Percentiles rank a stretch among this genome's conserved stretches.
Conservation (phyloP, 495 filamentous ascomycete genomes). For the Rhizodiscina lignyota region DNA sequence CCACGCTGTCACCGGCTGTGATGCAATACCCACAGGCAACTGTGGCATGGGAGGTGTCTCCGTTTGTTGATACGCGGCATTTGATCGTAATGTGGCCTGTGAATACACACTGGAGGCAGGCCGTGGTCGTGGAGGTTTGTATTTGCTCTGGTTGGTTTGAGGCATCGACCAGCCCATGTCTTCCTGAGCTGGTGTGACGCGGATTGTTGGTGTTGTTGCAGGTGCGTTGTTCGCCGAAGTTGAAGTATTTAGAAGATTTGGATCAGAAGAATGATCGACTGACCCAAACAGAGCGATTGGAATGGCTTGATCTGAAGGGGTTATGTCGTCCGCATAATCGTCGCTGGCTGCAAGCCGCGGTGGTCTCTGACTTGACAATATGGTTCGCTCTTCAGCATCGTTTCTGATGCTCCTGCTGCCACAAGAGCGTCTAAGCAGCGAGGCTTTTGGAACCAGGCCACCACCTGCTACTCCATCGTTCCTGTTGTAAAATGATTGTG, state of each 20-base stretch:
- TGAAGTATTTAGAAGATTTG: constrained; percentile 8
- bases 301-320: constrained; percentile 59
- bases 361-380: neutral
- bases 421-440: neutral
- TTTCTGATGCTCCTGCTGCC: neutral
- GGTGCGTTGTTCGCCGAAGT: constrained; percentile 9
- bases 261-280: constrained; percentile 34
- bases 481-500: neutral
- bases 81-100: constrained; percentile 29
- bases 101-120: constrained; percentile 56
- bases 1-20: constrained; percentile 11
- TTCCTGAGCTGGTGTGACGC: constrained; percentile 51
- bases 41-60: constrained; percentile 45
- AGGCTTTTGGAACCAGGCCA: neutral
- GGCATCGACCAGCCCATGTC: constrained; percentile 40
- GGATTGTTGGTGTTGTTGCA: constrained; percentile 37
- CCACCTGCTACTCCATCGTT: neutral
- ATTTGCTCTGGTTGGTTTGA: constrained; percentile 20
- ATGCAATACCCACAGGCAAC: constrained; percentile 26
- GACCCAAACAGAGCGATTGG: constrained; percentile 66
- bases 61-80: constrained; percentile 13
- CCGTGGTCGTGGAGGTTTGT: constrained; percentile 19
- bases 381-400: neutral
- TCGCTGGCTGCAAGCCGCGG: neutral
- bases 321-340: constrained; percentile 32